Base-by-base conservation (phyloP, 2,329 filamentous ascomycete genomes). In the Hymenoscyphus albidus region DNA sequence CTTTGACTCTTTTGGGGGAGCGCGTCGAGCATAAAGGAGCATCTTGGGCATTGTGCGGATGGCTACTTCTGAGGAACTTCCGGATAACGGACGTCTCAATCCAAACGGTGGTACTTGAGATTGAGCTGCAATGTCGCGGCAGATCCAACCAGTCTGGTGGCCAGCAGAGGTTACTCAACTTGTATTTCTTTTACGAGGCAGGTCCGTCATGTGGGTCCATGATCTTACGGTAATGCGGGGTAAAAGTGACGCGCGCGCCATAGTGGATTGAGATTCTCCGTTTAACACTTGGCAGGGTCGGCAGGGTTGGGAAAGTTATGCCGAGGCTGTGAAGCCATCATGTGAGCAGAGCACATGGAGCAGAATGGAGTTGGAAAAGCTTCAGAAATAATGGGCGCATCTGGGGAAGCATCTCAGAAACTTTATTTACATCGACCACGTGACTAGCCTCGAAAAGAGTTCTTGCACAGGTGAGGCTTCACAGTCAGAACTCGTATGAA, bases 21-120 rank as follows among this genome's bases (percentile, higher is more conserved):
- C 84, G 59, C 82, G 75, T 74, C 79, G 81, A n/a, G 83, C 85
- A 72, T 85, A 87, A 56, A 87, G 75, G 70, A 87, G 76, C 85
- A 87, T 86, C 1, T 22, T 51, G 14, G 10, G n/a, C 22, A 51
- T 22, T 51, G 18, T 51, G 44, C 18, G n/a, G 18, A 12, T 22
- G 22, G 44, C 18, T 22, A 3, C 27, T 27, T 27, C 27, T 27
- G 27, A 27, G 27, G 44, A 18, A n/a, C 5, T 44, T 44, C 42
- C 42, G 14, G 42, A 22, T 12, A 51, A 51, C 5, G n/a, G 44
- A 16, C n/a, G 12, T 10, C 18, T 22, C 44, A 51, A 51, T 51
- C 12, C 18, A 51, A 51, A 51, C 6, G 44, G 22, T 22, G 44
- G 44, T 35, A 35, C 35, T 35, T 35, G 35, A 35, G 35, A 10